Evolutionary conservation across 257 asterid species (phyloP).

Genomic region (Scutellaria galericulata): DNA sequence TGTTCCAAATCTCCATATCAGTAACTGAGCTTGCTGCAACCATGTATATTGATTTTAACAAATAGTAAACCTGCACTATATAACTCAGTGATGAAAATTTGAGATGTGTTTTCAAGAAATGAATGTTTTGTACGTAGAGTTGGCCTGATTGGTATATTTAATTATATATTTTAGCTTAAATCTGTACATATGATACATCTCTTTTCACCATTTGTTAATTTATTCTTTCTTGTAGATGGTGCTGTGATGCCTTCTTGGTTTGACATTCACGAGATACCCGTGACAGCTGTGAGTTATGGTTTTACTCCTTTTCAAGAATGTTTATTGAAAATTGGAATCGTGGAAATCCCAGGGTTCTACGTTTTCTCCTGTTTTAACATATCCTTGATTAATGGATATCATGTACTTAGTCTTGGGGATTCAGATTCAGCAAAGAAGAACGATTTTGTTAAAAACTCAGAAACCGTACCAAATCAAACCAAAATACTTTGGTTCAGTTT

Average conservation of each 20-base stretch:
- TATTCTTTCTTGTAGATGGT: conserved; percentile 63
- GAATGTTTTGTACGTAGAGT: conserved; percentile 1
- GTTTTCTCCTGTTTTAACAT: no score
- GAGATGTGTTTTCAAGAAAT: conserved; percentile 9
- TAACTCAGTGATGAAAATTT: conserved; percentile 6
- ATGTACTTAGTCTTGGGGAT: no score
- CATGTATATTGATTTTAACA: conserved; percentile 4
- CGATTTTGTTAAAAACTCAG: no score
- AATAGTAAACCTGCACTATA: not conserved
- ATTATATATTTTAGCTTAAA: not conserved
- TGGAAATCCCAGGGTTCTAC: no score
- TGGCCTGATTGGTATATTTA: conserved; percentile 11
- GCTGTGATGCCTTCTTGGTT: conserved; percentile 98
- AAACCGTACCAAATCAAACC: no score
- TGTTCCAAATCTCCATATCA: conserved; percentile 22
- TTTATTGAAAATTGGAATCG: no score
- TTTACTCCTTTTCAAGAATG: conserved; percentile 2
- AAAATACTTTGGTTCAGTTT: no score
- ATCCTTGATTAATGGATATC: no score
- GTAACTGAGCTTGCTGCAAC: conserved; percentile 2
- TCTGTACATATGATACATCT: not conserved
- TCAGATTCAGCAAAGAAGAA: no score
- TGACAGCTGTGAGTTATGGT: conserved; percentile 73
- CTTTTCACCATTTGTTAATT: conserved; percentile 21
- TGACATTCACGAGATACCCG: conserved; percentile 91